Base-by-base conservation (phyloP, 1,139 yeast species). In the Tardiomyces blankii region DNA sequence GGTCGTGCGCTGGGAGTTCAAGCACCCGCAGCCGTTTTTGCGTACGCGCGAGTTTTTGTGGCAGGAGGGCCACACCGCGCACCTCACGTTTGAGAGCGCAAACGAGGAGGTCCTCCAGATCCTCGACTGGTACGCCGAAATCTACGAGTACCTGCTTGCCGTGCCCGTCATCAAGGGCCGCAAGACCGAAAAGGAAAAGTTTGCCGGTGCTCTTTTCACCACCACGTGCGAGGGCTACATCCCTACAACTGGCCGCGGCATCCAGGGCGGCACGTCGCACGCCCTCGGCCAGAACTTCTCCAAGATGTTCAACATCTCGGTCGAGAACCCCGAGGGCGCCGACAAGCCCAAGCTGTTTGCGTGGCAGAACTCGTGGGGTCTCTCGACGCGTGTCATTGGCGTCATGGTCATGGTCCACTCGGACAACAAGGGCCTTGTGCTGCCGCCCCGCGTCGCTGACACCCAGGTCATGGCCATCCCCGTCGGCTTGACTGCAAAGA, bases 11-110 rank as follows among this genome's bases (percentile, higher is more conserved):
- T 93, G 98, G 99, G 99, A 93, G 70, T 93, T 93, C 74, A 93
- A 93, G 74, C 97, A 93, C 67, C 99, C 99, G 48, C 99, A 93
- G 71, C 99, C 99, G 48, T 93, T 93, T 70, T 73, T 93, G 63
- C 85, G 99, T 77, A 93, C 98, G 14, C 83, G 99, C 72, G 99
- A 93, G 70, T 93, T 93, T 71, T 75, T 93, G 67, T 93, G 99
- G 99, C 99, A 93, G 72, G 99, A 93, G 72, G 99, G 99, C 55
- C 99, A 93, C 72, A 93, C 98, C 46, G 98, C 95, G 46, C 95
- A 86, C 64, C 76, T 91, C 63, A 83, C 93, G 49, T 70, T 72
- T 55, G 82, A 80, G 49, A 89, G 77, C 49, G 96, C 98, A 38
- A 75, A 77, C 50, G 72, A 72, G 49, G 98, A 93, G 71, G 98